Conservation (phyloP, 441 rosid genomes). For the Euphorbia schlechtendalii region DNA sequence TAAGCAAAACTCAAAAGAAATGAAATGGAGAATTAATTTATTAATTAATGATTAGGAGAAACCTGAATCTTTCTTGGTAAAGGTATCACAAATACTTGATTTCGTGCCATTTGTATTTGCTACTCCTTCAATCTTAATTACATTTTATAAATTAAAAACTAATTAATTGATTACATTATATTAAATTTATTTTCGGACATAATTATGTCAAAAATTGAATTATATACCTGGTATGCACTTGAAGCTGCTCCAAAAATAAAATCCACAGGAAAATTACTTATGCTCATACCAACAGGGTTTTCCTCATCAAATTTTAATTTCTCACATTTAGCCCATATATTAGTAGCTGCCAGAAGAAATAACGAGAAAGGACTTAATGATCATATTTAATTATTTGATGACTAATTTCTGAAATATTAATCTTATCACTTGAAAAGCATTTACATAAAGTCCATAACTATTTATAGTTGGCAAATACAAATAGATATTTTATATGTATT, state of each 20-base stretch:
- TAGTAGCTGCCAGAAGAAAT: background rate
- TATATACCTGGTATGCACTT: slow-evolving; percentile 18
- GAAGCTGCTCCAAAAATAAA: slow-evolving; percentile 23
- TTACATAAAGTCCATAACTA: background rate
- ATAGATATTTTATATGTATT: no score
- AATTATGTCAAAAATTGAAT: no score
- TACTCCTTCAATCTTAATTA: slow-evolving; percentile 31
- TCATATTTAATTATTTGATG: background rate
- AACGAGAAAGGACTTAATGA: background rate
- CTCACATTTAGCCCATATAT: background rate
- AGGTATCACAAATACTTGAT: slow-evolving; percentile 35
- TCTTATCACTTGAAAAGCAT: background rate
- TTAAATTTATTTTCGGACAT: background rate
- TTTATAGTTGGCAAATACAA: no score
- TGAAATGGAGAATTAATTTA: no score
- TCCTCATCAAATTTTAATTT: background rate
- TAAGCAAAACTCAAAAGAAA: background rate
- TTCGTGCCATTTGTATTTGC: slow-evolving; percentile 22
- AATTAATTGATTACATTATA: background rate
- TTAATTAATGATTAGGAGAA: background rate
- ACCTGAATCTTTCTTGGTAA: slow-evolving; percentile 26
- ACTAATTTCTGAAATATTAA: background rate
- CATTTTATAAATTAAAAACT: background rate
- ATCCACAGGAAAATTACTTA: slow-evolving; percentile 17
- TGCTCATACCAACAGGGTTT: slow-evolving; percentile 7